These are phyloP conservation scores for Tremella fuciformis DNA, from an alignment of 768 basidiomycete species.

Conservation along the genomic window DNA sequence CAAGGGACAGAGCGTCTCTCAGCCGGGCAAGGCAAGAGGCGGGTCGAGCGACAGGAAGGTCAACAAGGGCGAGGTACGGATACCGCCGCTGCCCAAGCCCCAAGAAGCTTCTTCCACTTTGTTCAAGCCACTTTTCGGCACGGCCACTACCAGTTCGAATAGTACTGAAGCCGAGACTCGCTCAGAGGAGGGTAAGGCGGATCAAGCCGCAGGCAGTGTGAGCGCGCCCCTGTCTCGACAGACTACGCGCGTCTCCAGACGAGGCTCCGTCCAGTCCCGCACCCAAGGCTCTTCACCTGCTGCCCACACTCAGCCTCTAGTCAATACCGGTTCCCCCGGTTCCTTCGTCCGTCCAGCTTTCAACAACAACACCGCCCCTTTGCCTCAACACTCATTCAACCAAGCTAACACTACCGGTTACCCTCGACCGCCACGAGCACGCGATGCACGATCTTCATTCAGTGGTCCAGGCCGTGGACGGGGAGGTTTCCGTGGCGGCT, in stretches of 20 bases:
- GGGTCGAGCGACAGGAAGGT: background rate
- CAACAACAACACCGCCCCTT: slow-evolving; percentile 32
- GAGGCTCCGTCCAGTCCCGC: background rate
- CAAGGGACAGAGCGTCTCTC: slow-evolving; percentile 9
- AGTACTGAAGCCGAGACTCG: background rate
- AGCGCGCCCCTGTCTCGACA: slow-evolving; percentile 19
- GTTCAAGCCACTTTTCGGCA: slow-evolving; percentile 31
- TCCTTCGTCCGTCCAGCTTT: slow-evolving; percentile 9
- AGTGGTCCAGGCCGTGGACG: slow-evolving; percentile 10
- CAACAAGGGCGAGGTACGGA: slow-evolving; percentile 17
- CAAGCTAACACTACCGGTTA: slow-evolving; percentile 7
- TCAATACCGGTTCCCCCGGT: slow-evolving; percentile 3
- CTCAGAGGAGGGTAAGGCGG: slow-evolving; percentile 6
- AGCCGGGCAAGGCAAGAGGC: slow-evolving; percentile 12
- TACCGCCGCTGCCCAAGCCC: slow-evolving; percentile 16
- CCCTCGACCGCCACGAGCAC: slow-evolving; percentile 27
- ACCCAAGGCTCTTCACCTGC: slow-evolving; percentile 4
- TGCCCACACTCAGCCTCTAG: background rate
- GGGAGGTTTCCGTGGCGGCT: slow-evolving; percentile 10
- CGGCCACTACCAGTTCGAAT: background rate
- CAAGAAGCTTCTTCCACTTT: slow-evolving; percentile 5
- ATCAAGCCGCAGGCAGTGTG: background rate
- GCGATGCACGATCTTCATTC: slow-evolving; percentile 28
- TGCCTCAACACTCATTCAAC: slow-evolving; percentile 33
- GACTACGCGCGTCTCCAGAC: slow-evolving; percentile 8